Evolutionary conservation across 1,139 yeast genomes (phyloP).

Genomic region (Suhomyces terraborum): DNA sequence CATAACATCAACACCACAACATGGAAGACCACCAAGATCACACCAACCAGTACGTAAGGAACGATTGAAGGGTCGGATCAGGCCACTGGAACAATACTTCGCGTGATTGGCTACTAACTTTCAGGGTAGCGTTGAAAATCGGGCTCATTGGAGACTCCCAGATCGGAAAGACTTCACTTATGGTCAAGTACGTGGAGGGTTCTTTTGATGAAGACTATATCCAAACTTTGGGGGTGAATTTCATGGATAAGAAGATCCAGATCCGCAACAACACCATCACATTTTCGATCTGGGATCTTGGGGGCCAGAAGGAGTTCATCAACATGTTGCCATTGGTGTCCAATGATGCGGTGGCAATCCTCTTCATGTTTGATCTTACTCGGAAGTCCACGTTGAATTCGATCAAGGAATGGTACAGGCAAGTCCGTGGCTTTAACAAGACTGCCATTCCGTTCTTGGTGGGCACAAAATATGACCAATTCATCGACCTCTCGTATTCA

Average conservation of each 20-base stretch:
- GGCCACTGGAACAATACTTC: not conserved
- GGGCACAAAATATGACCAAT: constrained; percentile 92
- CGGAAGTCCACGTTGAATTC: constrained; percentile 84
- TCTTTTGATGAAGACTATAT: constrained; percentile 90
- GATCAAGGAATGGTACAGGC: constrained; percentile 93
- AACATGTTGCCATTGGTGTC: constrained; percentile 95
- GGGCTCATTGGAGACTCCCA: constrained; percentile 97
- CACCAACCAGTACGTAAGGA: constrained; percentile 41
- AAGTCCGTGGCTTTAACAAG: constrained; percentile 86
- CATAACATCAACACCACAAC: constrained; percentile 7
- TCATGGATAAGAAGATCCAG: constrained; percentile 87
- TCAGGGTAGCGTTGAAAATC: constrained; percentile 77
- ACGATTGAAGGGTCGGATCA: not conserved
- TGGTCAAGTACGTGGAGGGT: constrained; percentile 97
- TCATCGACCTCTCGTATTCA: constrained; percentile 73
- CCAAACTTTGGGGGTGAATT: constrained; percentile 93
- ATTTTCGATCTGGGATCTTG: constrained; percentile 94
- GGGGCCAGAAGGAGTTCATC: constrained; percentile 94
- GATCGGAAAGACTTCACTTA: constrained; percentile 95
- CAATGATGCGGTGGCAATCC: constrained; percentile 89
- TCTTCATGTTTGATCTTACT: constrained; percentile 91
- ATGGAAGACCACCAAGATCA: constrained; percentile 30
- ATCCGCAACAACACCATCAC: constrained; percentile 88
- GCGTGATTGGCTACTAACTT: constrained; percentile 6
- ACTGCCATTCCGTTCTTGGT: constrained; percentile 91